A percentile compares a stretch with the other conserved stretches of the same genome.
phyloP scores from a whole-genome alignment of 768 basidiomycete species.

The Tulasnella sp. region DNA sequence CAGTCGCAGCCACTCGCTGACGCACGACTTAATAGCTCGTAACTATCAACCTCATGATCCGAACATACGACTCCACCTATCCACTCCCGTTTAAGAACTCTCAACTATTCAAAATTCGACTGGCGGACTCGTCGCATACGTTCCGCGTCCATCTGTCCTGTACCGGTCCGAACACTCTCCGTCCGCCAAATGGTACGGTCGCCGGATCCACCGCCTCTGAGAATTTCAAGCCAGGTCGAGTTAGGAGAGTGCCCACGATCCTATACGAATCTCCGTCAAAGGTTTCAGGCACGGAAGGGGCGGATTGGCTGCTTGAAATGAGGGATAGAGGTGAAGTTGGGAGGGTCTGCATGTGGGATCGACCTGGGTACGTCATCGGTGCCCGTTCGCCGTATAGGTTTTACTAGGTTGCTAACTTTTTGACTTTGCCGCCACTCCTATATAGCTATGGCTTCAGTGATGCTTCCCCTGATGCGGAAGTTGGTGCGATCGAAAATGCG shows the following conservation, averaged over 20 bases:
- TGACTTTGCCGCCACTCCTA: not conserved
- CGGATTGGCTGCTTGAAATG: not conserved
- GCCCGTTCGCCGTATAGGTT: not conserved
- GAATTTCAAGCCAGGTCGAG: not conserved
- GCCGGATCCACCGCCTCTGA: not conserved
- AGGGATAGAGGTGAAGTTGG: not conserved
- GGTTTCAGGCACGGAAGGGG: not conserved
- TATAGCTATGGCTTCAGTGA: not conserved
- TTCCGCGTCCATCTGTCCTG: not conserved
- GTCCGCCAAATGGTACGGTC: not conserved
- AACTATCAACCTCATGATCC: not conserved
- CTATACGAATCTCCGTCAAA: not conserved
- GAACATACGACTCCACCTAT: slow-evolving; percentile 4
- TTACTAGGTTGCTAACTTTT: not conserved
- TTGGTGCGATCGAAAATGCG: not conserved
- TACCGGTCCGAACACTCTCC: not conserved
- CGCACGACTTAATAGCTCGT: not conserved
- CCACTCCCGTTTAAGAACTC: slow-evolving; percentile 9
- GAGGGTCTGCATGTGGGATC: not conserved
- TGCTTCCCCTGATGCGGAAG: not conserved
- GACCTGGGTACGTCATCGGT: not conserved
- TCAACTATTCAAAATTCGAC: not conserved
- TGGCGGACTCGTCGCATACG: not conserved
- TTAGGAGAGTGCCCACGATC: not conserved
- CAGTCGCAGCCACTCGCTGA: not conserved